Base-by-base conservation (phyloP, 176 grass and related monocot genomes). In the Tuctoria greenei region DNA sequence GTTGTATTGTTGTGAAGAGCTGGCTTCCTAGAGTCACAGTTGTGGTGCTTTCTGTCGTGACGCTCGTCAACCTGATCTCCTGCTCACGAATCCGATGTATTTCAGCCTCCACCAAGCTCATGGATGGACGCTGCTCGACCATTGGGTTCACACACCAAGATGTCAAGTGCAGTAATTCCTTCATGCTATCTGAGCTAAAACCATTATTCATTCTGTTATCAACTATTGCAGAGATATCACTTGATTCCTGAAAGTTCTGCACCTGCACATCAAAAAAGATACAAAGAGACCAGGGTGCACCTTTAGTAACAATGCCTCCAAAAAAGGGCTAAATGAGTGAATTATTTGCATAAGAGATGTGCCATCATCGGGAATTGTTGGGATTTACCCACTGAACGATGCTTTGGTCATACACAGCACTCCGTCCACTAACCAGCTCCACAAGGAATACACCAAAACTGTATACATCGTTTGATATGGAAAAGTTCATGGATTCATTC, bases 21-120 rank as follows among this genome's bases (percentile, higher is more conserved):
- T 99, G 92, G 79, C 96, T 99, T 36, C 96, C 92, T 62, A 99
- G 89, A 69, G 96, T 92, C 15, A 99, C 87, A n/a, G 83, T 99
- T 61, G 96, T 43, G 37, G 76, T 88, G 47, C 69, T 66, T 74
- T 82, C 87, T 40, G 85, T 39, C 92, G 86, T 88, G 65, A 83
- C 55, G 4, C 92, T 92, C 0, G 96, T 99, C 68, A 88, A 60
- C 27, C 82, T 88, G 73, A 99, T 88, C 77, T 99, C 96, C 35
- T 88, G 87, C 24, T 99, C 89, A 1, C 55, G 85, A 24, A 99
- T 92, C 23, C 96, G 79, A 17, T 95, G 63, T 66, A 99, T 81
- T 76, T 99, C 96, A 24, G 85, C 67, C 66, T 99, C 96, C 13
- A 99, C 85, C 51, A 75, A 64, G 46, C 72, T 87, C 96, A 99